Conservation (phyloP, 164 flowering plant species). For the Houttuynia cordata region DNA sequence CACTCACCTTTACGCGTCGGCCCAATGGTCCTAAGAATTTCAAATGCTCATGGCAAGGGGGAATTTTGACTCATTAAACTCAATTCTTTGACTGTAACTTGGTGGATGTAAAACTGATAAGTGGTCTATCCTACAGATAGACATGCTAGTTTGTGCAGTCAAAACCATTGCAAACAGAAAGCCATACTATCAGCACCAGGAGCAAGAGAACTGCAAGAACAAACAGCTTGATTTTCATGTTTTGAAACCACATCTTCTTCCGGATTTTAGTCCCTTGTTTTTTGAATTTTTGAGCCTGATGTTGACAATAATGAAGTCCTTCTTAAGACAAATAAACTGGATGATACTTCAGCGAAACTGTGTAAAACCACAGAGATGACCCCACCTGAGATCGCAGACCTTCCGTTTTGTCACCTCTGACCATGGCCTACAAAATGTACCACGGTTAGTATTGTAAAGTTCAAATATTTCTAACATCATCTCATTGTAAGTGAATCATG, state of each 20-base stretch:
- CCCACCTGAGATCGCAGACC: slow-evolving; percentile 48
- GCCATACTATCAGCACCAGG: slow-evolving; percentile 67
- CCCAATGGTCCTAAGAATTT: no score
- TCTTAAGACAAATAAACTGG: background rate
- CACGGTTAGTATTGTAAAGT: no score
- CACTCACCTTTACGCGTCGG: no score
- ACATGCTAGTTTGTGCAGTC: slow-evolving; percentile 40
- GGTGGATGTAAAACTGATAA: no score
- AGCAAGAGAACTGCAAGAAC: slow-evolving; percentile 64
- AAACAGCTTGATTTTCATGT: slow-evolving; percentile 86
- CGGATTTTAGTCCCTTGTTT: slow-evolving; percentile 55
- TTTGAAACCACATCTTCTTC: slow-evolving; percentile 87
- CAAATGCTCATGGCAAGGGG: no score
- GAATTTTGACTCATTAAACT: no score
- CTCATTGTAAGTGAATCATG: no score
- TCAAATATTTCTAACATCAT: no score
- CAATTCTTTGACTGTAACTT: no score
- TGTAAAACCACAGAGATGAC: slow-evolving; percentile 1
- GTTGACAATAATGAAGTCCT: background rate
- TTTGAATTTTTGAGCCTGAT: slow-evolving; percentile 75
- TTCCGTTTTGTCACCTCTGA: slow-evolving; percentile 80
- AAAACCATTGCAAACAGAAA: slow-evolving; percentile 78
- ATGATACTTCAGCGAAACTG: background rate
- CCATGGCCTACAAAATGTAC: slow-evolving; percentile 38
- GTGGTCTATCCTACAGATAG: no score